phyloP scores from a whole-genome alignment of 2,329 filamentous ascomycete species.

The Lecanoromycetidae sp. region DNA sequence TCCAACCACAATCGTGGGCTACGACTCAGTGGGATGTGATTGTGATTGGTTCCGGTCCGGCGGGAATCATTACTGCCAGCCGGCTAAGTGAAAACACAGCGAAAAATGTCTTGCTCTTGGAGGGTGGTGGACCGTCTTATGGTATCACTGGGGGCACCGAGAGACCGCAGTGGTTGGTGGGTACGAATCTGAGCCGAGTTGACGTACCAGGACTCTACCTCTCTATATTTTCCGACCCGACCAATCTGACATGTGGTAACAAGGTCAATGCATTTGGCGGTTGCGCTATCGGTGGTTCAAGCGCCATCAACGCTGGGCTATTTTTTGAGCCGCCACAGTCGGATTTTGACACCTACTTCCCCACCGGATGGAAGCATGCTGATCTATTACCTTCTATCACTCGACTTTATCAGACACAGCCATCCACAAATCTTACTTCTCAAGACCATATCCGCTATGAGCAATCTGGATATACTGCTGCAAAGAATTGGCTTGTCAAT shows the following conservation, averaged over 20 bases:
- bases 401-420: constrained; percentile 34
- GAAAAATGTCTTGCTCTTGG: constrained; percentile 39
- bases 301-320: constrained; percentile 43
- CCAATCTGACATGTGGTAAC: constrained; percentile 33
- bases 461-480: constrained; percentile 37
- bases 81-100: constrained; percentile 41
- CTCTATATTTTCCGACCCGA: constrained; percentile 36
- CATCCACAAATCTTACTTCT: constrained; percentile 35
- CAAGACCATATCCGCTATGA: constrained; percentile 35
- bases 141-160: constrained; percentile 37
- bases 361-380: constrained; percentile 38
- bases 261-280: constrained; percentile 35
- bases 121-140: constrained; percentile 40
- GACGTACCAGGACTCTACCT: constrained; percentile 44
- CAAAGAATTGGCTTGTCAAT: constrained; percentile 40
- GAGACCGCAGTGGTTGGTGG: constrained; percentile 37
- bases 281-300: constrained; percentile 41
- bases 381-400: constrained; percentile 38
- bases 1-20: neutral
- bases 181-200: constrained; percentile 38
- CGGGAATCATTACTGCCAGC: constrained; percentile 42
- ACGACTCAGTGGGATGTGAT: constrained; percentile 26
- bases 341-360: constrained; percentile 41
- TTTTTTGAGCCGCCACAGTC: constrained; percentile 43
- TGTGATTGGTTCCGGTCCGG: constrained; percentile 40